phyloP scores from a whole-genome alignment of 23 red algal genomes.

The Gracilaria domingensis region DNA sequence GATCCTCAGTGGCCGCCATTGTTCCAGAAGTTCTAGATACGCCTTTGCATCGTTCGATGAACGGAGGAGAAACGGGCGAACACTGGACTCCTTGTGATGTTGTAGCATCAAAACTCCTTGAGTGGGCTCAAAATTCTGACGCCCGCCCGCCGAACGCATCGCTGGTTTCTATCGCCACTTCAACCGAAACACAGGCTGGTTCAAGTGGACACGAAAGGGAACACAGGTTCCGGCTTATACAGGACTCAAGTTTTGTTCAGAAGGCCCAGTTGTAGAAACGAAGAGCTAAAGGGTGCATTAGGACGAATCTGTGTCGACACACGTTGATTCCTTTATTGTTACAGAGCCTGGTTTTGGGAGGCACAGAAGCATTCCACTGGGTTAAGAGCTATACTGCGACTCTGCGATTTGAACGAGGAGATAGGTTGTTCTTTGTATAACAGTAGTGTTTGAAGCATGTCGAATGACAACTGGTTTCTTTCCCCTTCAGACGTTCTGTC shows the following conservation, averaged over 20 bases:
- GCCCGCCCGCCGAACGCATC: constrained; percentile 76
- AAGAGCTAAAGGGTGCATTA: no score
- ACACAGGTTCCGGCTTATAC: constrained; percentile 75
- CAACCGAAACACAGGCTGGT: neutral
- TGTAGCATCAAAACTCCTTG: constrained; percentile 78
- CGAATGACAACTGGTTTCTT: neutral
- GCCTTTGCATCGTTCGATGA: constrained; percentile 84
- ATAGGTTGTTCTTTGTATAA: neutral
- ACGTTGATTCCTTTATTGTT: no score
- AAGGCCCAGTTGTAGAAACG: constrained; percentile 57
- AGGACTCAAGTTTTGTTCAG: constrained; percentile 86
- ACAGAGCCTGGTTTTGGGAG: no score
- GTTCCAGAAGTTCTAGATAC: constrained; percentile 93
- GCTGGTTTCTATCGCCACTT: constrained; percentile 73
- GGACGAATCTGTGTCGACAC: no score
- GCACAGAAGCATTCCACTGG: no score
- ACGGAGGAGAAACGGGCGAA: constrained; percentile 60
- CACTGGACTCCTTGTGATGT: constrained; percentile 90
- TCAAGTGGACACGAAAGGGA: constrained; percentile 5
- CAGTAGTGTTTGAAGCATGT: neutral
- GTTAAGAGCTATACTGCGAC: no score
- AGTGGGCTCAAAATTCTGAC: constrained; percentile 71
- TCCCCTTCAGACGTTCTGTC: no score
- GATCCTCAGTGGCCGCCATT: constrained; percentile 72
- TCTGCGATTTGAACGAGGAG: no score